Percentiles rank a stretch among this genome's conserved stretches.
phyloP scores from a whole-genome alignment of 805 yeast species.

The Starmerella vaccinii region DNA sequence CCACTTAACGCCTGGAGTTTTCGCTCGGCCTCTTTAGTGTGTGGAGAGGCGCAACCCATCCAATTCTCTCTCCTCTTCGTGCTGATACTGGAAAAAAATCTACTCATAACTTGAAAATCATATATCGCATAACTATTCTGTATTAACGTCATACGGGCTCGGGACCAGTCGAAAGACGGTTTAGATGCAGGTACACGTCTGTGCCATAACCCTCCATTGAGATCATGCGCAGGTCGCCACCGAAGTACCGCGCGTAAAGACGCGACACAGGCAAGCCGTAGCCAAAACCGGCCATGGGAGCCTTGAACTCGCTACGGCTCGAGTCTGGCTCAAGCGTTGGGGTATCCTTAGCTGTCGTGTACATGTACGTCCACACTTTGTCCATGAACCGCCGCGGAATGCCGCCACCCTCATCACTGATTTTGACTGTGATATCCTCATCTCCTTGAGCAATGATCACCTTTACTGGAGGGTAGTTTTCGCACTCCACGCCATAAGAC shows the following conservation, averaged over 20 bases:
- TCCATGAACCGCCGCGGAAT: conserved; percentile 77
- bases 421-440: conserved; percentile 82
- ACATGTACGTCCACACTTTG: conserved; percentile 80
- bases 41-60: too few species aligned
- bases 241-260: conserved; percentile 78
- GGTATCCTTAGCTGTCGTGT: conserved; percentile 71
- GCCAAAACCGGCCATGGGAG: conserved; percentile 93
- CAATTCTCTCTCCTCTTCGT: too few species aligned
- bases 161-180: conserved; percentile 59
- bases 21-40: too few species aligned
- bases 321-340: conserved; percentile 54
- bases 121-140: background rate
- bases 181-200: conserved; percentile 78
- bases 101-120: background rate
- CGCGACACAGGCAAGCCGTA: conserved; percentile 83
- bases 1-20: too few species aligned
- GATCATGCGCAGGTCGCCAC: conserved; percentile 78
- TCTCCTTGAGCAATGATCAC: conserved; percentile 80
- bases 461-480: conserved; percentile 72
- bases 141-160: conserved; percentile 41
- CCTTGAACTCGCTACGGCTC: conserved; percentile 56
- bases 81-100: too few species aligned
- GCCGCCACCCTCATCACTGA: conserved; percentile 91
- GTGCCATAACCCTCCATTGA: conserved; percentile 94
- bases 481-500: conserved; percentile 55